Conservation (phyloP, 306 rosid genomes). For the Cucumis cinereus region DNA sequence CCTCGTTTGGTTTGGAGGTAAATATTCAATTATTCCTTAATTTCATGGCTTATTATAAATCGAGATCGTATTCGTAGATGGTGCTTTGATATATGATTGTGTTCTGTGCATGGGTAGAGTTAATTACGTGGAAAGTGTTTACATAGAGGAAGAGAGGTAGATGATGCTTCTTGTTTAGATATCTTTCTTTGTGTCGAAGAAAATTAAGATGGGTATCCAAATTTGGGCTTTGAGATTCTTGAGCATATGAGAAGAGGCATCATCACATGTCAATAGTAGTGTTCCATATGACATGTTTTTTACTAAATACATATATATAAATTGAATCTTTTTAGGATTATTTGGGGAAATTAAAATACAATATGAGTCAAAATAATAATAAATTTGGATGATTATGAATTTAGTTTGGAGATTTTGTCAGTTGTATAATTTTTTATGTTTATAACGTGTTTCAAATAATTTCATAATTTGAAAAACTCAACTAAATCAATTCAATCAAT, state of each 20-base stretch:
- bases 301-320: not conserved
- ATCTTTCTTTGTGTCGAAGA: not conserved
- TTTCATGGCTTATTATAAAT: no score
- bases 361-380: not conserved
- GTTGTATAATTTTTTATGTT: not conserved
- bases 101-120: no score
- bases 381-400: not conserved
- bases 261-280: not conserved
- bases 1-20: no score
- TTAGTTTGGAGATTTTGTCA: not conserved
- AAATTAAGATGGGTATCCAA: not conserved
- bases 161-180: no score
- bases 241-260: not conserved
- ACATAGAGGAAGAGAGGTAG: no score
- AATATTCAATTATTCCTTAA: no score
- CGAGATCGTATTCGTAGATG: no score
- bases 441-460: not conserved
- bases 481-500: not conserved
- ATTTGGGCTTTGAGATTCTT: not conserved
- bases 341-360: not conserved
- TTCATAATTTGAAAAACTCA: not conserved
- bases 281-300: not conserved
- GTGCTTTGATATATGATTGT: no score
- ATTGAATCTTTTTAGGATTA: not conserved
- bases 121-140: no score